Base-by-base conservation (phyloP, 345 rosid species). In the Camelina hispida region DNA sequence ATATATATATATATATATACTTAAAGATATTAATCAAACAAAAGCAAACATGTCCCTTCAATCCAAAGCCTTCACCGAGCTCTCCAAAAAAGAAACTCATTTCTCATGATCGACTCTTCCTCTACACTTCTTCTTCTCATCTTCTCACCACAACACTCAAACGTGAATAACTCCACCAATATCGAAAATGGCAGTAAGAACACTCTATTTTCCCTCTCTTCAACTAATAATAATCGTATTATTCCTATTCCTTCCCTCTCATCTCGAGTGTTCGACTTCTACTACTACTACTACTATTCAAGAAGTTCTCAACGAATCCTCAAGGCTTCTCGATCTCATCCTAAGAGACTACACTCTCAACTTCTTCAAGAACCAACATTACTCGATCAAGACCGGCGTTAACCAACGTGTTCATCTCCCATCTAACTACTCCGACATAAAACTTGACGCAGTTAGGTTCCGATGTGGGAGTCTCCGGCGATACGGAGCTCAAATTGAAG, bases 381-480 rank as follows among this genome's bases (percentile, higher is more conserved):
- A 28, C 54, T 63, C 76, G 12, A 60, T 87, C 71, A 85, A 51
- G 65, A 95, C 99, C 28, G 97, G 97, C 1, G 75, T 50, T 20
- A 13, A 85, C 1, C 88, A 77, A 14, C 54, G 79, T 17, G 81
- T 92, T 16, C 59, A 85, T 38, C 83, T 95, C 13, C 97, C 99
- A 0, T 83, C 84, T 47, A 92, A 90, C 57, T 84, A 88, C 80
- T 88, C 99, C 4, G 96, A 91, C 66, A 88, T 95, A 82, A 71
- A 70, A 61, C 35, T 80, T 0, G 72, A 80, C 57, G 79, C 87
- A 0, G 92, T 73, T 28, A 89, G 85, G 82, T 89, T 85, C 68
- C 84, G 99, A 66, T 92, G 99, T 42, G 97, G 99, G 44, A 95
- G 99, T 71, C 85, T 92, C n/a, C 73, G 84, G 28, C 76, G 97